Base-by-base conservation (phyloP, 2,329 filamentous ascomycete species). In the Penicillium hordei region DNA sequence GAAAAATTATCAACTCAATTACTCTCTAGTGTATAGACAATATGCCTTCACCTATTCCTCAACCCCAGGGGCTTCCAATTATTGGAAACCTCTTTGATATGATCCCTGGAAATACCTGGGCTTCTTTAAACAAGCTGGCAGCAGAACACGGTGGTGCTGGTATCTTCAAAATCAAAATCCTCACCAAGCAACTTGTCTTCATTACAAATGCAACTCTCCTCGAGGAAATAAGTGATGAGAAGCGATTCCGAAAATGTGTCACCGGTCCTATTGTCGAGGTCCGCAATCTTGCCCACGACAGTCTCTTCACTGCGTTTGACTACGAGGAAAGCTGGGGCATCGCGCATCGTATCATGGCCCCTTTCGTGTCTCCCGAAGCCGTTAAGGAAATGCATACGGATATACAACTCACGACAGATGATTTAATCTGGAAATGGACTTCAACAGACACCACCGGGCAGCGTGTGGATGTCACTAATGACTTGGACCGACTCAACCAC, bases 161-260 rank as follows among this genome's bases (percentile, higher is more conserved):
- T 27, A 86, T 89, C 57, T 89, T 80, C 72, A 82, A 83, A 61
- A 74, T 89, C 49, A 78, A 73, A 5, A 78, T 81, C 5, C 77
- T 80, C 1, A 72, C 70, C 15, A 67, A 75, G 5, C 76, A 79
- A 8, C 68, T 78, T 17, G 77, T 86, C 44, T 74, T 88, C 55
- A 75, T 83, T 44, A 80, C 77, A 43, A 83, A 76, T 33, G 79
- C 82, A 19, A 81, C 80, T 38, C 75, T 90, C 0, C 75, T 89
- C 33, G 81, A 88, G 55, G 87, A 90, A 66, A 69, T 84, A 9
- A 89, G 85, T 65, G 84, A 90, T 58, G 85, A 90, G 72, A 84
- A 79, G 58, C 80, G 86, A 21, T 89, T 91, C 68, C 72, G 66
- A 12, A 76, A 75, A 65, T 69, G 64, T 52, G 71, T 80, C 21